These are phyloP conservation scores for Triticum turgidum DNA, from an alignment of 176 grass and related monocot genomes.

Conservation along the genomic window DNA sequence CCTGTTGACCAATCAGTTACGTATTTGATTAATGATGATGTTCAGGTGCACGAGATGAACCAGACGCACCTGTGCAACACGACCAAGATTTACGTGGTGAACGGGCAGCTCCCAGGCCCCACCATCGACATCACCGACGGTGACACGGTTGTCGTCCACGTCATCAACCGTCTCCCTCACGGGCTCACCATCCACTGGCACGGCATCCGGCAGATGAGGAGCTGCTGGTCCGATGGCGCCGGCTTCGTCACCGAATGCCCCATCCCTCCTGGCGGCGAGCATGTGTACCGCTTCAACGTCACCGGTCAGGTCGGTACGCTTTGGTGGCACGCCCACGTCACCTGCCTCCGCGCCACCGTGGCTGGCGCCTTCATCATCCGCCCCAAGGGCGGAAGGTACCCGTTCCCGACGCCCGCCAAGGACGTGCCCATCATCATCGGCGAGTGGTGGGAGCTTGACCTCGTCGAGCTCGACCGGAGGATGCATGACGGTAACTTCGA, in stretches of 20 bases:
- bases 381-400: constrained; percentile 18
- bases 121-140: constrained; percentile 22
- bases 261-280: not conserved
- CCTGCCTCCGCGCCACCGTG: constrained; percentile 28
- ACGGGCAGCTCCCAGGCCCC: constrained; percentile 10
- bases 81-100: constrained; percentile 36
- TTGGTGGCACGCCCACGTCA: constrained; percentile 12
- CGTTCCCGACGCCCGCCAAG: not conserved
- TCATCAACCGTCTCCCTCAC: not conserved
- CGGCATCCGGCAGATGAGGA: not conserved
- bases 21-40: not conserved
- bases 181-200: not conserved
- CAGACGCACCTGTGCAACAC: constrained; percentile 29
- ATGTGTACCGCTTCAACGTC: constrained; percentile 41
- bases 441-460: constrained; percentile 30
- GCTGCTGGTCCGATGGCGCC: constrained; percentile 43
- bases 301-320: not conserved
- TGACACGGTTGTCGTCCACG: constrained; percentile 35
- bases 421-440: constrained; percentile 46
- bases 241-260: constrained; percentile 43
- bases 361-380: constrained; percentile 30
- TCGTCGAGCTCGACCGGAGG: not conserved
- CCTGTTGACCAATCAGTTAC: no score
- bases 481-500: constrained; percentile 27
- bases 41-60: constrained; percentile 33